Evolutionary conservation across 768 basidiomycete species (phyloP), one percentile per base, ranked within the genome.

Genomic region (Termitomyces sp.): DNA sequence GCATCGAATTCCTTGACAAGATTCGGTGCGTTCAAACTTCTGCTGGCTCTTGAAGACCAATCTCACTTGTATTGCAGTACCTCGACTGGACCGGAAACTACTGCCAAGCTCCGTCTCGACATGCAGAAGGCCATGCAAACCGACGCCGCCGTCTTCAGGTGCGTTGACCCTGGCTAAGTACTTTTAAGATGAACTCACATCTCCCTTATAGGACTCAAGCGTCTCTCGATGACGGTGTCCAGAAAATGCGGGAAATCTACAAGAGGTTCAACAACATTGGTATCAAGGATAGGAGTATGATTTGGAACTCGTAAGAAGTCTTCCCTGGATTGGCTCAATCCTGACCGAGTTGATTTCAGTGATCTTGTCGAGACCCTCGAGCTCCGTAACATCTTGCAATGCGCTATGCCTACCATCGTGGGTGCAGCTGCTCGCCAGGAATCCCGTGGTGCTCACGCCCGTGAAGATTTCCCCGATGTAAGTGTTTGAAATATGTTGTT

Each of bases 121-220:
- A 94, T 99, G 94, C 97, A 99, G 73, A 98, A 98, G 79, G 92
- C 94, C 39, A 98, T 98, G 95, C 94, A 98, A 72, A 73, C 88
- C 49, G 96, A 99, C 72, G 96, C 96, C 42, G 96, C 96, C 62
- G 96, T 99, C 60, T 99, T 99, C 85, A 81, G 93, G 85, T 86
- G 48, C 30, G 46, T 50, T 32, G 5, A 8, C 39, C 2, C 28
- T 32, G 16, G 14, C 49, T 35, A 27, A 3, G 35, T 47, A 54
- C 55, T 51, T 16, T 2, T 30, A 45, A n/a, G 50, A 10, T 47
- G 47, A 19, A 21, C 34, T 45, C 56, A 40, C 64, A 32, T 30
- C 30, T 52, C 17, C 32, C 19, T 41, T 60, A 55, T 63, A 90
- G 94, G 64, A 96, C 93, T 28, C 94, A 97, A 69, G 71, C 83